Evolutionary conservation across 2,329 filamentous ascomycete species (phyloP), one percentile per base, ranked within the genome.

Genomic region (Scortechinia acanthostroma): DNA sequence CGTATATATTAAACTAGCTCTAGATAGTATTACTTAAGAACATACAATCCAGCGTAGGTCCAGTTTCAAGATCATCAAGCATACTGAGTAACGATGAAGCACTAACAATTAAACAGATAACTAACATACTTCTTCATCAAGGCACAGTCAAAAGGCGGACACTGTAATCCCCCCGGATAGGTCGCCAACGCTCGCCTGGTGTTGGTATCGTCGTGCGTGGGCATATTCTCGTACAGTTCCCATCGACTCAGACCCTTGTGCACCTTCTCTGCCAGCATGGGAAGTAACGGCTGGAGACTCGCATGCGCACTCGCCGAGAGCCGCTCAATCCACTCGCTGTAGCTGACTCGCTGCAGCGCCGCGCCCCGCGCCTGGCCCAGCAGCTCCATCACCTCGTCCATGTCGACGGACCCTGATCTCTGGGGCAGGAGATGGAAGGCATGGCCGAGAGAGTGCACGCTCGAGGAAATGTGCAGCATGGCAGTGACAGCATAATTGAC

Each of bases 181-280:
- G 10, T 30, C 25, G 10, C 16, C 37, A 48, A 42, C 14, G 46
- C 46, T 14, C 40, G 40, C 19, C 22, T 19, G 3, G 46, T 47
- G 23, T 54, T 54, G 21, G 43, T 48, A 16, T 37, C 45, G 14
- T 49, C 49, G 30, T 56, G 55, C 3, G 48, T n/a, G 3, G 55
- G 50, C 54, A 55, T 58, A 22, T 53, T 50, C 44, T 56, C 49
- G 23, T 54, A 52, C 13, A 56, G 35, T 42, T 58, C 55, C 55
- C 55, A 58, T 4, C 54, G 52, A 3, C 48, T 53, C 20, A 51
- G 21, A 2, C 50, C 52, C 16, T 51, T 40, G 4, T 51, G 48
- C 3, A 52, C 52, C 42, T 45, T 51, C 42, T 58, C 55, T n/a
- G 51, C 44, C 5, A 58, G 43, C 52, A 56, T 53, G 3, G 54